phyloP scores from a whole-genome alignment of 306 rosid genomes.

The Abrus pulchellus region DNA sequence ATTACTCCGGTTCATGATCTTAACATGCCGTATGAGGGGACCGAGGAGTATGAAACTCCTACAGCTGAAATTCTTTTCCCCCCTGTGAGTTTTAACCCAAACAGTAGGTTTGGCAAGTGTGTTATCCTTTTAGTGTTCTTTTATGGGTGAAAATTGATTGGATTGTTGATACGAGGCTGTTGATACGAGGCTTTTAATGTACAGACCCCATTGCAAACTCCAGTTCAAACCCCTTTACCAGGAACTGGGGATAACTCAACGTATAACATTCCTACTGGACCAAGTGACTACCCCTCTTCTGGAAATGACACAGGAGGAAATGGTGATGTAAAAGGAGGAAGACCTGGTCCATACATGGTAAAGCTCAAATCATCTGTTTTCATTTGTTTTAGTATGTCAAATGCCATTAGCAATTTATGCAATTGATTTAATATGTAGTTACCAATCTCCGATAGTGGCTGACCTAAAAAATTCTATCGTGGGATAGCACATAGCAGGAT shows the following conservation, averaged over 20 bases:
- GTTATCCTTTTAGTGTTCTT: neutral
- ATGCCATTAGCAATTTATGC: neutral
- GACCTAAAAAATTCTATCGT: neutral
- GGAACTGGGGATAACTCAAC: conserved; percentile 70
- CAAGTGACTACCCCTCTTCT: conserved; percentile 77
- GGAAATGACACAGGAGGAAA: conserved; percentile 78
- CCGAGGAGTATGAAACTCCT: conserved; percentile 97
- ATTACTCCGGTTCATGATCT: conserved; percentile 98
- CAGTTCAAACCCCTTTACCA: conserved; percentile 91
- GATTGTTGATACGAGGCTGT: conserved; percentile 42
- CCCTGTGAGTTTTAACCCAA: conserved; percentile 70
- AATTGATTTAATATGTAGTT: neutral
- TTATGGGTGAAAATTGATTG: neutral
- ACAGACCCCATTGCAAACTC: conserved; percentile 93
- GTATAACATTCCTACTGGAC: conserved; percentile 92
- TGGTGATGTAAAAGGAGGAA: conserved; percentile 76
- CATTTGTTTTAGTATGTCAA: conserved; percentile 35
- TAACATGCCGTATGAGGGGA: conserved; percentile 95
- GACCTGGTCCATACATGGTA: conserved; percentile 85
- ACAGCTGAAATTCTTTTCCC: conserved; percentile 97
- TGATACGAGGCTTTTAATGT: conserved; percentile 50
- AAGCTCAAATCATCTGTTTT: conserved; percentile 16
- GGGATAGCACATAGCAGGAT: neutral
- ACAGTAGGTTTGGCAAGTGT: neutral
- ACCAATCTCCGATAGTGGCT: neutral